These are phyloP conservation scores for Mycena indigotica DNA, from an alignment of 768 basidiomycete species.

Conservation along the genomic window DNA sequence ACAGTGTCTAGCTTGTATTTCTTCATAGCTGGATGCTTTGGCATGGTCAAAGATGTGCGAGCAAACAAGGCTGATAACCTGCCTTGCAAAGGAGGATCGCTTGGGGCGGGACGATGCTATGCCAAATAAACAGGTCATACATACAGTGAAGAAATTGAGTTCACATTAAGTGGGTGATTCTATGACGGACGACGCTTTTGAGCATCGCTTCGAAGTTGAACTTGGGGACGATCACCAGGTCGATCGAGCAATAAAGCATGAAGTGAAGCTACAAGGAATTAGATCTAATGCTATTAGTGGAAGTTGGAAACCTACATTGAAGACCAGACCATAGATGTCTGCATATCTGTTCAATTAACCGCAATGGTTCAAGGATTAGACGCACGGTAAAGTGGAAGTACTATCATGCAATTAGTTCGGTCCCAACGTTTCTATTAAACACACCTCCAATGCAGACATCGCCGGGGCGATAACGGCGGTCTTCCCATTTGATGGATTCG, in stretches of 20 bases:
- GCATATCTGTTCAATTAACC: slow-evolving; percentile 8
- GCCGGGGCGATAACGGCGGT: slow-evolving; percentile 58
- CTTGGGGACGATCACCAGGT: slow-evolving; percentile 60
- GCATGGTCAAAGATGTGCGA: background rate
- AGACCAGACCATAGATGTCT: slow-evolving; percentile 71
- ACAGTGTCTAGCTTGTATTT: slow-evolving; percentile 50
- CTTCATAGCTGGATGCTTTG: slow-evolving; percentile 53
- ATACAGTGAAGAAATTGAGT: too few species aligned
- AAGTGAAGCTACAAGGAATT: slow-evolving; percentile 50
- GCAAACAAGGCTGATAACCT: slow-evolving; percentile 3
- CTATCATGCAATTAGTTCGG: slow-evolving; percentile 30
- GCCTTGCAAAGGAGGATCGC: slow-evolving; percentile 61
- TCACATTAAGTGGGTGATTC: slow-evolving; percentile 59
- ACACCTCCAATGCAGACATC: slow-evolving; percentile 63
- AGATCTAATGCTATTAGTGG: slow-evolving; percentile 11
- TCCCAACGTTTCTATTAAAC: slow-evolving; percentile 11
- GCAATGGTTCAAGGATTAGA: slow-evolving; percentile 1
- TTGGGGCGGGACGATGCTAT: slow-evolving; percentile 61
- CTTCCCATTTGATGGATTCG: slow-evolving; percentile 45
- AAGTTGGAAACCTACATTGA: slow-evolving; percentile 44
- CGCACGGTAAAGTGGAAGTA: slow-evolving; percentile 65
- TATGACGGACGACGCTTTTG: slow-evolving; percentile 58
- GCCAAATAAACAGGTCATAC: slow-evolving; percentile 34
- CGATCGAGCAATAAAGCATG: slow-evolving; percentile 55
- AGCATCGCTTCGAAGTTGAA: slow-evolving; percentile 67